Evolutionary conservation across 352 stramenopile genomes (phyloP).

Genomic region (Phytophthora cryptogea): DNA sequence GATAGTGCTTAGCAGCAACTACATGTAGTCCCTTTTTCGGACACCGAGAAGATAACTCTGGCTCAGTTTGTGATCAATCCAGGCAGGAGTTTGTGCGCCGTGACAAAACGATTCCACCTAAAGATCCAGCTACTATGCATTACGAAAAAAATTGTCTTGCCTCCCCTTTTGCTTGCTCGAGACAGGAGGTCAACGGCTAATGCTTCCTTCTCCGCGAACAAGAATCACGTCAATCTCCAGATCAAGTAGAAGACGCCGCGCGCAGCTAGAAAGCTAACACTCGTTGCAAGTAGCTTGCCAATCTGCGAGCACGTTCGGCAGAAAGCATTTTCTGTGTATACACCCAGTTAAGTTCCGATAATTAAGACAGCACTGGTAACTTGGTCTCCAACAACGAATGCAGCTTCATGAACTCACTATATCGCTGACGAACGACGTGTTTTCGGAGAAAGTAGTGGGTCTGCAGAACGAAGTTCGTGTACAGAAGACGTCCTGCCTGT

Average conservation of each 20-base stretch:
- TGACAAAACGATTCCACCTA: constrained; percentile 51
- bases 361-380: constrained; percentile 54
- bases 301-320: constrained; percentile 32
- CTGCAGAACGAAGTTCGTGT: constrained; percentile 74
- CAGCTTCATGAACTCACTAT: constrained; percentile 63
- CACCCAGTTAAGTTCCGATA: constrained; percentile 52
- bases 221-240: constrained; percentile 59
- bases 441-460: constrained; percentile 75
- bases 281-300: constrained; percentile 56
- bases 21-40: constrained; percentile 52
- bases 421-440: constrained; percentile 68
- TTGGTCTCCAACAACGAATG: constrained; percentile 47
- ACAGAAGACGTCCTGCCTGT: constrained; percentile 51
- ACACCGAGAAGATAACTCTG: constrained; percentile 2
- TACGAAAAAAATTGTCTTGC: constrained; percentile 41
- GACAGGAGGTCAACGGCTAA: constrained; percentile 47
- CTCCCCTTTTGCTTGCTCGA: constrained; percentile 12
- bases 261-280: constrained; percentile 52
- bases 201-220: constrained; percentile 61
- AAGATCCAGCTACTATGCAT: constrained; percentile 46
- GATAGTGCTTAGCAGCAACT: constrained; percentile 48
- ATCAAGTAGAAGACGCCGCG: constrained; percentile 62
- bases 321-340: constrained; percentile 45
- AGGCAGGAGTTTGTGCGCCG: constrained; percentile 17
- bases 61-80: constrained; percentile 27